Percentiles rank a stretch among this genome's conserved stretches.
Evolutionary conservation across 257 asterid species (phyloP).

Genomic region (Lycium ferocissimum): DNA sequence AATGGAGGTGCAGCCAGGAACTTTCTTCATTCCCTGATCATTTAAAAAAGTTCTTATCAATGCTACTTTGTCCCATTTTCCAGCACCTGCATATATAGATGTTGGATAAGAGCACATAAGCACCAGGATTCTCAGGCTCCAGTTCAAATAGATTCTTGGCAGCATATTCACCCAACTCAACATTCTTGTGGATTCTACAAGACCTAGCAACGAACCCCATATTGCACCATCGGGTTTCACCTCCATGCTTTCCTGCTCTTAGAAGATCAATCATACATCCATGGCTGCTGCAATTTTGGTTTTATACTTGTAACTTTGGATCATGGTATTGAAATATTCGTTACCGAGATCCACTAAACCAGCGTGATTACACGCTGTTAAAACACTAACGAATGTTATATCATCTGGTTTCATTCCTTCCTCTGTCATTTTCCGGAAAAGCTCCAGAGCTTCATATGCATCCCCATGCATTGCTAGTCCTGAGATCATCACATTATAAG

Average conservation of each 20-base stretch:
- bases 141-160: slow-evolving; percentile 37
- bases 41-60: slow-evolving; percentile 37
- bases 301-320: background rate
- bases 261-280: slow-evolving; percentile 47
- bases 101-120: slow-evolving; percentile 40
- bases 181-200: slow-evolving; percentile 40
- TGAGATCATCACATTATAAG: slow-evolving; percentile 46
- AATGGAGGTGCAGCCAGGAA: too few relatives aligned
- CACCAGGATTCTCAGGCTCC: slow-evolving; percentile 39
- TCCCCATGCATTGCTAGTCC: slow-evolving; percentile 46
- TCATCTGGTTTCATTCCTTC: slow-evolving; percentile 38
- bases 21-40: background rate
- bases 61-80: slow-evolving; percentile 45
- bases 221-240: slow-evolving; percentile 40
- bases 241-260: slow-evolving; percentile 36
- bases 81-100: slow-evolving; percentile 44
- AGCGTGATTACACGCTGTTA: slow-evolving; percentile 45
- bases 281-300: slow-evolving; percentile 38
- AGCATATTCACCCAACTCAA: slow-evolving; percentile 40
- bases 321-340: slow-evolving; percentile 37
- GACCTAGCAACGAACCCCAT: slow-evolving; percentile 45
- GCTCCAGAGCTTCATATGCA: slow-evolving; percentile 37
- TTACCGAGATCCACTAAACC: slow-evolving; percentile 43
- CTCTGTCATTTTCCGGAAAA: slow-evolving; percentile 33
- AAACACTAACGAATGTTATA: slow-evolving; percentile 37